A percentile compares a stretch with the other conserved stretches of the same genome.
These are phyloP conservation scores for Lactarius sp. DNA, from an alignment of 768 basidiomycete species.

Conservation along the genomic window DNA sequence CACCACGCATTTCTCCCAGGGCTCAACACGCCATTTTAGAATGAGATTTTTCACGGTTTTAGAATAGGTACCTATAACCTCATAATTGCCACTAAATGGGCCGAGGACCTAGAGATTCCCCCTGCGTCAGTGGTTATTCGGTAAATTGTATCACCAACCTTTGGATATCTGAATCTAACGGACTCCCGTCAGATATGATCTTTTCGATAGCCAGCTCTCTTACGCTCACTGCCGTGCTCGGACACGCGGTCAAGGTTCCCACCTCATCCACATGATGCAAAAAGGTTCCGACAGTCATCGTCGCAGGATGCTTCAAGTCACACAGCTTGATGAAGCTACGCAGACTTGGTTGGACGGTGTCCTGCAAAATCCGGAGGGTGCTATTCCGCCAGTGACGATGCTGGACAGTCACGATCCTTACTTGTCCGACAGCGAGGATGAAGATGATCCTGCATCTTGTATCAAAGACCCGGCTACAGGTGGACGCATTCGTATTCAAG, in stretches of 20 bases:
- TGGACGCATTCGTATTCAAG: conserved; percentile 50
- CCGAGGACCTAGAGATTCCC: conserved; percentile 58
- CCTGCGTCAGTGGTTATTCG: conserved; percentile 55
- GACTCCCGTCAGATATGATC: conserved; percentile 44
- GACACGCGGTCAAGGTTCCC: conserved; percentile 43
- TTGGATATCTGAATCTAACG: conserved; percentile 9
- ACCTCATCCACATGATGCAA: conserved; percentile 61
- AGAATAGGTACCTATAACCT: conserved; percentile 55
- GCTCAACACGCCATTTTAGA: conserved; percentile 31
- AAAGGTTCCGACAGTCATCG: conserved; percentile 52
- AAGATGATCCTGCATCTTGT: conserved; percentile 37
- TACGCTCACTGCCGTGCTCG: conserved; percentile 51
- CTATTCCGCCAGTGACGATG: conserved; percentile 44
- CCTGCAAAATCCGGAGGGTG: conserved; percentile 35
- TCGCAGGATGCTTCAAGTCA: conserved; percentile 44
- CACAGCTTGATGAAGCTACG: conserved; percentile 39
- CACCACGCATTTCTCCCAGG: background rate
- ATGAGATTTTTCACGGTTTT: conserved; percentile 48
- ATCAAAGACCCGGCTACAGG: conserved; percentile 62
- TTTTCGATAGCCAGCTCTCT: conserved; percentile 59
- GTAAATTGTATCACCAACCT: conserved; percentile 35
- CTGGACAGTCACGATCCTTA: conserved; percentile 40
- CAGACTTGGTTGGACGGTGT: conserved; percentile 47
- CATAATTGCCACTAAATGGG: conserved; percentile 52
- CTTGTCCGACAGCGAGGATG: conserved; percentile 47